Evolutionary conservation across 768 basidiomycete genomes (phyloP), one percentile per base, ranked within the genome.

Genomic region (Macrolepiota fuliginosa): DNA sequence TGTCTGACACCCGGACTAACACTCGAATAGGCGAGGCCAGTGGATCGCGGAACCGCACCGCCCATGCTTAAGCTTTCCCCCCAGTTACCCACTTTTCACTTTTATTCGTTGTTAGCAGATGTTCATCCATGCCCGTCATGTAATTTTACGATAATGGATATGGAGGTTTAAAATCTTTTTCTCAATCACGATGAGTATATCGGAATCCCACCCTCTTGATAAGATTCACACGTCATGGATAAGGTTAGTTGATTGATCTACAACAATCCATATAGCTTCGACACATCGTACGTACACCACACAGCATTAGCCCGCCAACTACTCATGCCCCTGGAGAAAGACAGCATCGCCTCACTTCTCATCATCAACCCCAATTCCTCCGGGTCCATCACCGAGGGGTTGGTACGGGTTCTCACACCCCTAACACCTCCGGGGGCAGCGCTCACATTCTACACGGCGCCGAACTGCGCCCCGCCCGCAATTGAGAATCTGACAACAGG

Each of bases 321-420:
- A 7, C 7, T 22, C 19, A 6, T 32, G 42, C 7, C 42, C 10
- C 42, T 9, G 17, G 42, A 7, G 42, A 45, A n/a, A 17, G 42
- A 17, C 36, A 42, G 11, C 27, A 54, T 46, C 24, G 55, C 67
- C 36, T 64, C 62, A 17, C 61, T 76, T 32, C 71, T 78, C 22
- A 65, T 76, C 15, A 75, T 77, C 65, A 77, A 76, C 65, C 75
- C 76, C 47, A 76, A 76, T 61, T 75, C 74, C 19, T 72, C 75
- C 4, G 37, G 63, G 45, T 74, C 74, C 4, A 70, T 78, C 19
- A 77, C 77, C 13, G 55, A 68, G 7, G 76, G 74, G 17, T 67
- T 77, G 22, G 36, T 59, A 49, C 62, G 67, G 46, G 60, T 58
- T 9, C 66, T 77, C 24, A 15, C n/a, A 13, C 58, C 69, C 1